Evolutionary conservation across 371 early-diverging fungal species (phyloP).

Genomic region (Gilbertella persicaria): DNA sequence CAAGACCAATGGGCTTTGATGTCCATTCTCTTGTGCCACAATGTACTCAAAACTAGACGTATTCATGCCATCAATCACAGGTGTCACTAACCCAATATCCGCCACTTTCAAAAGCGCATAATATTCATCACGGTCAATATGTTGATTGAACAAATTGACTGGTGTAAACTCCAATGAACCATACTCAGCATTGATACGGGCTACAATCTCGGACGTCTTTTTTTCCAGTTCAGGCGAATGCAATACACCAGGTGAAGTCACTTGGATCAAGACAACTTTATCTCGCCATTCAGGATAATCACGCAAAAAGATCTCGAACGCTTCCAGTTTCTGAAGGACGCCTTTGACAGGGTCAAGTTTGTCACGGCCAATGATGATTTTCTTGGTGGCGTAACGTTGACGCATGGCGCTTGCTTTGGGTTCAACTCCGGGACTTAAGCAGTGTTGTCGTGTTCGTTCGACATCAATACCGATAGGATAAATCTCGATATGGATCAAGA

Average conservation of each 20-base stretch:
- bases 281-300: slow-evolving; percentile 90
- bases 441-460: slow-evolving; percentile 42
- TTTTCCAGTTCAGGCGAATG: slow-evolving; percentile 72
- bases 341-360: slow-evolving; percentile 99
- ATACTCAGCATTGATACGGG: slow-evolving; percentile 89
- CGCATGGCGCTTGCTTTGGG: slow-evolving; percentile 77
- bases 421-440: slow-evolving; percentile 55
- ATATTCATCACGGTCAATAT: slow-evolving; percentile 93
- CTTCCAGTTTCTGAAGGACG: slow-evolving; percentile 94
- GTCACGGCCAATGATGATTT: slow-evolving; percentile 97
- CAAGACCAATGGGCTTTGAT: slow-evolving; percentile 89
- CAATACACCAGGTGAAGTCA: slow-evolving; percentile 57
- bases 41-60: slow-evolving; percentile 98
- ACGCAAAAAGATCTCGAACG: slow-evolving; percentile 90
- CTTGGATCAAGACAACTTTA: slow-evolving; percentile 90
- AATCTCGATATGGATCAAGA: slow-evolving; percentile 86
- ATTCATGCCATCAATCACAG: slow-evolving; percentile 99
- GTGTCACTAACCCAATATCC: slow-evolving; percentile 94
- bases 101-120: slow-evolving; percentile 94
- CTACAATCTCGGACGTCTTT: slow-evolving; percentile 86
- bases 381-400: slow-evolving; percentile 91
- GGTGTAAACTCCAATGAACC: slow-evolving; percentile 94
- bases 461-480: slow-evolving; percentile 98
- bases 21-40: slow-evolving; percentile 93
- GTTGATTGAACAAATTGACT: slow-evolving; percentile 93